A percentile compares a stretch with the other conserved stretches of the same genome.
These are phyloP conservation scores for Xylaria longipes DNA, from an alignment of 495 filamentous ascomycete species.

Conservation along the genomic window DNA sequence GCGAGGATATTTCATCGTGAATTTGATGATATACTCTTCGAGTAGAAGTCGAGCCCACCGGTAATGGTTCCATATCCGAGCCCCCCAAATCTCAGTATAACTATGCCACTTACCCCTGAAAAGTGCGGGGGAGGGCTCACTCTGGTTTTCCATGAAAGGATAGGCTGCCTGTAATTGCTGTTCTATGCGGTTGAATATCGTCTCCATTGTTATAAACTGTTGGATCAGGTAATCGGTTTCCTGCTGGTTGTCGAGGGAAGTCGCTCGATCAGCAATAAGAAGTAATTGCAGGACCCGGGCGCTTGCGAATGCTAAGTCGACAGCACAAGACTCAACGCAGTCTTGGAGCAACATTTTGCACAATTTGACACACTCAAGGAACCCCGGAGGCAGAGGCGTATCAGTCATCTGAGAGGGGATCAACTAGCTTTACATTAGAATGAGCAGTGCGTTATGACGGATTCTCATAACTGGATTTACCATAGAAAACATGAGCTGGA, in stretches of 20 bases:
- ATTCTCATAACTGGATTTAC: slow-evolving; percentile 26
- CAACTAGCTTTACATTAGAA: slow-evolving; percentile 39
- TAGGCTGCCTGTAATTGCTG: slow-evolving; percentile 40
- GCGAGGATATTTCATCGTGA: slow-evolving; percentile 38
- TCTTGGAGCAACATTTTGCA: slow-evolving; percentile 35
- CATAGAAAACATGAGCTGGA: slow-evolving; percentile 55
- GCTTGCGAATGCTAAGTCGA: slow-evolving; percentile 42
- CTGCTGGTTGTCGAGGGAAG: slow-evolving; percentile 42
- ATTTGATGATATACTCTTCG: slow-evolving; percentile 58
- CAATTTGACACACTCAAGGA: slow-evolving; percentile 46
- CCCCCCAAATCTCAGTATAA: slow-evolving; percentile 64
- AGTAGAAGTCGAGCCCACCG: slow-evolving; percentile 65
- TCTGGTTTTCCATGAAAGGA: slow-evolving; percentile 32
- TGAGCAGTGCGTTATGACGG: background rate
- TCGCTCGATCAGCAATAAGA: slow-evolving; percentile 35
- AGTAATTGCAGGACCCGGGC: slow-evolving; percentile 45
- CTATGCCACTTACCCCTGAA: slow-evolving; percentile 66
- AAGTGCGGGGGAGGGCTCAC: slow-evolving; percentile 46
- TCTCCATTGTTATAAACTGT: slow-evolving; percentile 43
- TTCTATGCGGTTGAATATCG: slow-evolving; percentile 45
- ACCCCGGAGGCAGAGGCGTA: slow-evolving; percentile 42
- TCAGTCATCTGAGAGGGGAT: slow-evolving; percentile 41
- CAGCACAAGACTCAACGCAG: slow-evolving; percentile 34
- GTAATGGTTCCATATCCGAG: slow-evolving; percentile 67
- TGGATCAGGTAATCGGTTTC: slow-evolving; percentile 38